Evolutionary conservation across 768 basidiomycete genomes (phyloP).

Genomic region (Trametes sanguinea): DNA sequence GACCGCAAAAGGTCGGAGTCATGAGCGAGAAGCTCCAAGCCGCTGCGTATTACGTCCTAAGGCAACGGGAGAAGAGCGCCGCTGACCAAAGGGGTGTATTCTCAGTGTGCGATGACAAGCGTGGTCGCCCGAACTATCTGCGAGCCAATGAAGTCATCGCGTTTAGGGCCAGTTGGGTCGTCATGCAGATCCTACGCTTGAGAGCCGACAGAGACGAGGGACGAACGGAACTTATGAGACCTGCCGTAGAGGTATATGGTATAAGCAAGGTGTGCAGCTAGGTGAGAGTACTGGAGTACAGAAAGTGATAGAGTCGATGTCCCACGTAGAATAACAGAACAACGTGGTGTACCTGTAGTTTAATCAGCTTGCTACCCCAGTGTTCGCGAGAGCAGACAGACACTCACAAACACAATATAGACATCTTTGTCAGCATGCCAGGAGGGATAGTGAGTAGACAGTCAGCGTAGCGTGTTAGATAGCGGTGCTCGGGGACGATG

Average conservation of each 20-base stretch:
- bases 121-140: constrained; percentile 10
- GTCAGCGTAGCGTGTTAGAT: too few species aligned
- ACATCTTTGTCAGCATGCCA: too few species aligned
- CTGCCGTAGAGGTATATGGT: not conserved
- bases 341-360: too few species aligned
- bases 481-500: too few species aligned
- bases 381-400: too few species aligned
- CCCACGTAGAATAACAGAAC: too few species aligned
- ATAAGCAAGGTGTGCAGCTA: not conserved
- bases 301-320: too few species aligned
- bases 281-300: too few species aligned
- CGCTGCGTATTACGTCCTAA: constrained; percentile 11
- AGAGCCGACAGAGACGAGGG: not conserved
- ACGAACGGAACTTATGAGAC: not conserved
- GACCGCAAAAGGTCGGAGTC: not conserved
- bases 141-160: constrained; percentile 7
- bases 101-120: constrained; percentile 1
- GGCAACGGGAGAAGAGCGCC: constrained; percentile 5
- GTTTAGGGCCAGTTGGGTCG: not conserved
- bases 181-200: not conserved
- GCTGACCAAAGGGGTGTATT: not conserved
- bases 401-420: too few species aligned
- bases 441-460: too few species aligned
- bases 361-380: too few species aligned
- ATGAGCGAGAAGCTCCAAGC: not conserved